These are phyloP conservation scores for Colletotrichum shisoi DNA, from an alignment of 2,329 filamentous ascomycete genomes.

Conservation along the genomic window DNA sequence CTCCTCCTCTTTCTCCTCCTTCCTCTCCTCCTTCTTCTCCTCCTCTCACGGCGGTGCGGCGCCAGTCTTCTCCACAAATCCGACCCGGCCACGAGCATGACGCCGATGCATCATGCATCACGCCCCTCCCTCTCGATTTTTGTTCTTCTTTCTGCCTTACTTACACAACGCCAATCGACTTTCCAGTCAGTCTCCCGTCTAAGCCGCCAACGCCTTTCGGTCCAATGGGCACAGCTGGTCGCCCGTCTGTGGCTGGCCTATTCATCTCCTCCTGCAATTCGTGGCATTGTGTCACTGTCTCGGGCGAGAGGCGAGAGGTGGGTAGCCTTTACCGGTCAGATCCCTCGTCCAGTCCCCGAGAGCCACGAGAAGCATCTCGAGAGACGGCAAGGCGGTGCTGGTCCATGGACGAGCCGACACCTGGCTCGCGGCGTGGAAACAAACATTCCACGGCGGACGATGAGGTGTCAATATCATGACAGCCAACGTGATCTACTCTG, in stretches of 20 bases:
- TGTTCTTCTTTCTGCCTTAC: neutral
- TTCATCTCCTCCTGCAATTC: neutral
- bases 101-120: constrained; percentile 2
- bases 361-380: constrained; percentile 10
- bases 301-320: constrained; percentile 11
- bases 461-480: neutral
- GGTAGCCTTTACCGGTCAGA: constrained; percentile 3
- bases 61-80: constrained; percentile 32
- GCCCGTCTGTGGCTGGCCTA: neutral
- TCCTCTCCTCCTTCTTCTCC: neutral
- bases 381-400: constrained; percentile 2
- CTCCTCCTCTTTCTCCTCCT: constrained; percentile 7
- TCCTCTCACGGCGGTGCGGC: too few relatives aligned
- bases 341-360: constrained; percentile 10
- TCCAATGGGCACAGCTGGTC: constrained; percentile 18
- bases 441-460: neutral
- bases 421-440: neutral
- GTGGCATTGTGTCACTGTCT: neutral
- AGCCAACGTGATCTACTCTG: neutral
- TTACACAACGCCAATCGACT: neutral
- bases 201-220: constrained; percentile 9
- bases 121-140: constrained; percentile 7
- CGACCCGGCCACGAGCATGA: constrained; percentile 21
- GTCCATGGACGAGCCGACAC: neutral
- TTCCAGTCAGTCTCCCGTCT: neutral